Percentiles rank a stretch among this genome's conserved stretches.
Conservation (phyloP, 1,139 yeast genomes). For the Yamadazyma blattariae region DNA sequence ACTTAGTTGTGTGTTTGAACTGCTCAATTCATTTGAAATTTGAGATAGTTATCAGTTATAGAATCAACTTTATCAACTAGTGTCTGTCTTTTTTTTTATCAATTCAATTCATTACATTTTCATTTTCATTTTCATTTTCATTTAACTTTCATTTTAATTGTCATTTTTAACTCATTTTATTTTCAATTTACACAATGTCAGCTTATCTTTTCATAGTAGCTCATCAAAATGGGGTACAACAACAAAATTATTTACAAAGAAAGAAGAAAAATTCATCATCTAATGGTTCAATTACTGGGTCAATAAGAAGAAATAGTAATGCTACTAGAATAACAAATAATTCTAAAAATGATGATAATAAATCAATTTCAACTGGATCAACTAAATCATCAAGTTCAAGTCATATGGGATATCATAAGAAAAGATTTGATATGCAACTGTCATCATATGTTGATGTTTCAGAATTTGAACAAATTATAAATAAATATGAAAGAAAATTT, state of each 20-base stretch:
- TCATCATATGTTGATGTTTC: slow-evolving; percentile 10
- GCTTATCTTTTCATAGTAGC: slow-evolving; percentile 14
- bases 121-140: no score
- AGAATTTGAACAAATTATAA: slow-evolving; percentile 15
- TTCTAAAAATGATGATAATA: slow-evolving; percentile 7
- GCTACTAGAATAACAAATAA: slow-evolving; percentile 1
- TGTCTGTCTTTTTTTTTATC: no score
- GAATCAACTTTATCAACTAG: no score
- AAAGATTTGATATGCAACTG: slow-evolving; percentile 10
- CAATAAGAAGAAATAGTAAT: background rate
- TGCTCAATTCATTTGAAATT: no score
- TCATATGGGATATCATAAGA: slow-evolving; percentile 2
- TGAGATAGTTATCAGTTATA: no score
- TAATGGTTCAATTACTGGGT: no score
- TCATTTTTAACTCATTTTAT: no score
- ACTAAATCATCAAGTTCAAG: slow-evolving; percentile 10
- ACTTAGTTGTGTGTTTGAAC: no score
- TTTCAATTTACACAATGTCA: no score
- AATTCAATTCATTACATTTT: no score
- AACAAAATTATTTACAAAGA: slow-evolving; percentile 1
- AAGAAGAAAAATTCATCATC: background rate
- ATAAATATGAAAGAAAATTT: slow-evolving; percentile 17
- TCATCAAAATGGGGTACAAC: slow-evolving; percentile 9
- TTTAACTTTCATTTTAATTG: no score
- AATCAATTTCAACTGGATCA: slow-evolving; percentile 7